phyloP scores from a whole-genome alignment of 164 flowering plant species.

The Vitis rotundifolia region DNA sequence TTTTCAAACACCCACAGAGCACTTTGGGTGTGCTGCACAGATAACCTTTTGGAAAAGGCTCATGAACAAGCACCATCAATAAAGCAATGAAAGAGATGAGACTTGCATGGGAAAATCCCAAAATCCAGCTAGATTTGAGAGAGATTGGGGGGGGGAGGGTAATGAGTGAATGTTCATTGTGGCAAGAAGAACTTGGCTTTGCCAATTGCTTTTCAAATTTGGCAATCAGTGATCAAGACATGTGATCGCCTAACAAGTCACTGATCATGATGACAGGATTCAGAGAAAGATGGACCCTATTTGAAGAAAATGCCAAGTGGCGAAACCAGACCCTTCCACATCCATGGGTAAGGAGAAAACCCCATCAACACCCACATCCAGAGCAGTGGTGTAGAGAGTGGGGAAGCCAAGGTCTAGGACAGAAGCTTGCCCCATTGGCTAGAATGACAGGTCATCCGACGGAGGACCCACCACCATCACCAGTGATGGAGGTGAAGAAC shows the following conservation, averaged over 20 bases:
- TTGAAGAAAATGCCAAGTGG: conserved; percentile 3
- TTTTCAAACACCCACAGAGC: neutral
- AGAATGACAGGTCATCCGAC: conserved; percentile 21
- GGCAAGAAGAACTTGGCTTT: too few relatives aligned
- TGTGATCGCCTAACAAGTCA: neutral
- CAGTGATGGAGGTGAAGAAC: neutral
- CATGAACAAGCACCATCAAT: neutral
- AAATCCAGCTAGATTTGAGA: neutral
- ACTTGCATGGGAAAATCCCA: neutral
- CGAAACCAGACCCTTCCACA: neutral
- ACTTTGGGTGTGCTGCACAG: neutral
- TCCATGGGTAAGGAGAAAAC: neutral
- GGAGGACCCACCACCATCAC: neutral
- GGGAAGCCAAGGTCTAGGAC: neutral
- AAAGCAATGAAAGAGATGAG: neutral
- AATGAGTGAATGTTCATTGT: too few relatives aligned
- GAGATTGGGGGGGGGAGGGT: neutral
- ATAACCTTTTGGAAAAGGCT: neutral
- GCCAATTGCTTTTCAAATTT: too few relatives aligned
- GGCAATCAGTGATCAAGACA: too few relatives aligned
- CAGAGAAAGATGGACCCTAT: neutral
- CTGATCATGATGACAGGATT: neutral
- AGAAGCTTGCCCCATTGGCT: conserved; percentile 6
- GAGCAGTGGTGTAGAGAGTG: neutral
- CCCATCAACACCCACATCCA: neutral